phyloP scores from a whole-genome alignment of 805 yeast species.

The Cyberlindnera samutprakarnensis region DNA sequence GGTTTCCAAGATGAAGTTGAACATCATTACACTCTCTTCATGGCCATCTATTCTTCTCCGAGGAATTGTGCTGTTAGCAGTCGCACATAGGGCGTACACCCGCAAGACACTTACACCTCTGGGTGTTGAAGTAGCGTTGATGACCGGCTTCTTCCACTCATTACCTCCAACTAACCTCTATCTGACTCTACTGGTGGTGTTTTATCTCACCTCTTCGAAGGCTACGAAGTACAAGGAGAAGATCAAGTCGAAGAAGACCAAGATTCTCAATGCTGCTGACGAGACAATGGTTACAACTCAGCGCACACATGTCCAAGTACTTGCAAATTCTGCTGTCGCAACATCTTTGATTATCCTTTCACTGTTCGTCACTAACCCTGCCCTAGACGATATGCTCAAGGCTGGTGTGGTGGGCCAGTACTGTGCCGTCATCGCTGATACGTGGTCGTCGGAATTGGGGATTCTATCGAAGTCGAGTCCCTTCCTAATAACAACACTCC shows the following conservation, averaged over 20 bases:
- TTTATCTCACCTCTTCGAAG: constrained; percentile 31
- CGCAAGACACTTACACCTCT: constrained; percentile 29
- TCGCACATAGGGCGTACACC: constrained; percentile 23
- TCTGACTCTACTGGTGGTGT: constrained; percentile 26
- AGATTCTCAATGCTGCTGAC: constrained; percentile 10
- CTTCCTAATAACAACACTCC: constrained; percentile 31
- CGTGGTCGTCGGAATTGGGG: constrained; percentile 42
- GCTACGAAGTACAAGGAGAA: constrained; percentile 33
- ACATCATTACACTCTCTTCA: background rate
- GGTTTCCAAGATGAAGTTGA: constrained; percentile 1
- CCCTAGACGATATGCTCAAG: constrained; percentile 10
- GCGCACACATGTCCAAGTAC: constrained; percentile 33
- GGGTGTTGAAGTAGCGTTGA: constrained; percentile 30
- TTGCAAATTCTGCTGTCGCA: constrained; percentile 33
- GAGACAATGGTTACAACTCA: constrained; percentile 22
- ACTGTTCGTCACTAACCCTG: constrained; percentile 4
- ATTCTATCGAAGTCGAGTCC: constrained; percentile 31
- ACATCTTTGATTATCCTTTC: constrained; percentile 26
- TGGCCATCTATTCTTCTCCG: constrained; percentile 12
- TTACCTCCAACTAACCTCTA: constrained; percentile 28
- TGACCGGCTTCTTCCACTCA: constrained; percentile 33
- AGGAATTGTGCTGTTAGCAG: constrained; percentile 3
- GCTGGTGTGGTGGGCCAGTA: constrained; percentile 29
- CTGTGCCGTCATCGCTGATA: constrained; percentile 37
- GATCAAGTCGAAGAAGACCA: constrained; percentile 27